A percentile compares a stretch with the other conserved stretches of the same genome.
Evolutionary conservation across 2,329 filamentous ascomycete genomes (phyloP).

Genomic region (Botrytis squamosa): DNA sequence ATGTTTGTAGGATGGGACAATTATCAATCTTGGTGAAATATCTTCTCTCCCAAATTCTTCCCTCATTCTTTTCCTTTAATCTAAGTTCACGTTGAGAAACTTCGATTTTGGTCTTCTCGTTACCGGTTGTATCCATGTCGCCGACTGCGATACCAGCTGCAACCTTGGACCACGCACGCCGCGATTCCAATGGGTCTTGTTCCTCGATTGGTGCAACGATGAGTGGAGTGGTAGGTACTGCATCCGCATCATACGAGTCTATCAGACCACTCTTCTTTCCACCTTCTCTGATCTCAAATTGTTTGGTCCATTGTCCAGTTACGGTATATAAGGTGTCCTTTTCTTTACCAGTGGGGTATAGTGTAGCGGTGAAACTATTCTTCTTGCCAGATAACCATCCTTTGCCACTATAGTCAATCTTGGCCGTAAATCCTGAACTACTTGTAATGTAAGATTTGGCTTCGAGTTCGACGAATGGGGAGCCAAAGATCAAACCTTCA

Average conservation of each 20-base stretch:
- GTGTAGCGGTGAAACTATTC: constrained; percentile 76
- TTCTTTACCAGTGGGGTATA: constrained; percentile 70
- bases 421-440: constrained; percentile 80
- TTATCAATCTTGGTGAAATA: constrained; percentile 68
- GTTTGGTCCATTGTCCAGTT: constrained; percentile 86
- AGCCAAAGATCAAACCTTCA: constrained; percentile 82
- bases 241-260: constrained; percentile 60
- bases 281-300: constrained; percentile 74
- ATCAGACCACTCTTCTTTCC: constrained; percentile 54
- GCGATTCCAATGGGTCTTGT: constrained; percentile 84
- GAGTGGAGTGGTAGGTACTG: constrained; percentile 62
- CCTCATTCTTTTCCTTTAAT: constrained; percentile 71
- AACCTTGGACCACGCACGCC: constrained; percentile 85
- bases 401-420: constrained; percentile 90
- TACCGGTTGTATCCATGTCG: constrained; percentile 77
- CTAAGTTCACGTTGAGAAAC: constrained; percentile 79
- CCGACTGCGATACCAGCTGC: constrained; percentile 75
- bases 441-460: constrained; percentile 81
- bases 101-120: constrained; percentile 87
- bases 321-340: constrained; percentile 77
- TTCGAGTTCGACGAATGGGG: constrained; percentile 89
- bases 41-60: constrained; percentile 73
- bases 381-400: constrained; percentile 96
- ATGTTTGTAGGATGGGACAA: constrained; percentile 43
- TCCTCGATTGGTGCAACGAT: constrained; percentile 69